Evolutionary conservation across 169 alveolate species (phyloP), one percentile per base, ranked within the genome.

Genomic region (Eimeria sp.): DNA sequence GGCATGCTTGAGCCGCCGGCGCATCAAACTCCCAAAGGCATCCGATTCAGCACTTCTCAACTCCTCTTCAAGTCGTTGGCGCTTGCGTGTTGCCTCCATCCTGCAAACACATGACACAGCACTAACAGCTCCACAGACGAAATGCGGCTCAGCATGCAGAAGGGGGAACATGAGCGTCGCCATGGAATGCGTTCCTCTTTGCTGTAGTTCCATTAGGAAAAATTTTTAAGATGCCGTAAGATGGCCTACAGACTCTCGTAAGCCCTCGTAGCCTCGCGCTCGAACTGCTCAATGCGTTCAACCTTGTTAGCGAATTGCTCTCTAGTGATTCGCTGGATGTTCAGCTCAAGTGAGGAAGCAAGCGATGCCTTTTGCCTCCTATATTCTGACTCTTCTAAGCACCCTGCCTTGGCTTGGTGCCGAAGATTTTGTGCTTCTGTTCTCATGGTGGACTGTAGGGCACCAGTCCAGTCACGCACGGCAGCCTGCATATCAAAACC

Each of bases 391-490:
- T 58, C 93, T 34, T 87, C 93, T 30, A 87, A 22, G 2, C 34
- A 57, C 25, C 93, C 93, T 22, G 93, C 82, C 82, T 87, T 87
- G 57, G 93, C 93, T 49, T 87, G 93, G 25, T 83, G 93, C 63
- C 82, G 82, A 49, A 87, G 93, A 30, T 16, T 87, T 43, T 40
- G 93, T 34, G 93, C 93, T 54, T 87, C 82, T 61, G 93, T 57
- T 45, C 93, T 58, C 45, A 87, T 63, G 27, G 58, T 34, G 58
- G 93, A 87, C 63, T 63, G 93, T 30, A 87, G 82, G 40, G 93
- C 82, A 16, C 45, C 67, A 61, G 93, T 87, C 93, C 93, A 87
- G 82, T 49, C 93, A 27, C 30, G 49, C 51, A 87, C 65, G 20
- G 93, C 78, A 61, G 93, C 93, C 93, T 87, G 93, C 57, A 27